phyloP scores from a whole-genome alignment of 2,329 filamentous ascomycete genomes.

The Akanthomyces lecanii region DNA sequence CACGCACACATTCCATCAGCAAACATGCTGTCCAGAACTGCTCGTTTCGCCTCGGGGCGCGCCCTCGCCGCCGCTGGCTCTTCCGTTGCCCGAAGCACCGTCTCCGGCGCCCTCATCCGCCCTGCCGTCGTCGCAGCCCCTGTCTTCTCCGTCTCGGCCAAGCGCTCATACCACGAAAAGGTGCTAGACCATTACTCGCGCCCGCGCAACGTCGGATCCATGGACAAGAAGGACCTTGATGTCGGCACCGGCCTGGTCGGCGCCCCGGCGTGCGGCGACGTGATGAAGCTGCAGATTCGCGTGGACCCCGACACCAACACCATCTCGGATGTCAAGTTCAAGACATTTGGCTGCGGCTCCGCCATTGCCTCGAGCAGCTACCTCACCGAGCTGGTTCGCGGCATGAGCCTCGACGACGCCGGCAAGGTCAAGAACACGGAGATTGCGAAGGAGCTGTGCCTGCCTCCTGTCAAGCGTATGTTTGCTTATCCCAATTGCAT shows the following conservation, averaged over 20 bases:
- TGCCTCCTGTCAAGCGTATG: constrained; percentile 83
- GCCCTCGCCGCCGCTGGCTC: constrained; percentile 37
- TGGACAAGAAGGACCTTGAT: constrained; percentile 69
- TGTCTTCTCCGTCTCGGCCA: constrained; percentile 36
- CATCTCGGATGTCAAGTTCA: constrained; percentile 94
- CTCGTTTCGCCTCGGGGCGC: constrained; percentile 41
- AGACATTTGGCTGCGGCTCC: constrained; percentile 92
- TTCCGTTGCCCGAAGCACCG: constrained; percentile 25
- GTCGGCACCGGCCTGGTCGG: constrained; percentile 91
- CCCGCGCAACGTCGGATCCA: constrained; percentile 52
- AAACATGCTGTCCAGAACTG: constrained; percentile 46
- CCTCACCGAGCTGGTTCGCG: constrained; percentile 90
- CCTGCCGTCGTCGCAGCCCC: constrained; percentile 40
- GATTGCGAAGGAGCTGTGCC: constrained; percentile 91
- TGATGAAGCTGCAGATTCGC: constrained; percentile 78
- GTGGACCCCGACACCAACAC: constrained; percentile 84
- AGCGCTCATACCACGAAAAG: constrained; percentile 51
- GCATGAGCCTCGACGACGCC: constrained; percentile 93
- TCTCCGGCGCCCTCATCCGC: constrained; percentile 31
- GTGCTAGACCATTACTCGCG: constrained; percentile 49
- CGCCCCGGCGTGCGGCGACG: constrained; percentile 82
- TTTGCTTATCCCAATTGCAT: constrained; percentile 23
- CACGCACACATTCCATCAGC: constrained; percentile 14
- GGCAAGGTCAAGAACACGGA: constrained; percentile 92
- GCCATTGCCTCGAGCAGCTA: constrained; percentile 95